Evolutionary conservation across 2,329 filamentous ascomycete genomes (phyloP), one percentile per base, ranked within the genome.

Genomic region (Penicillium janthinellum): DNA sequence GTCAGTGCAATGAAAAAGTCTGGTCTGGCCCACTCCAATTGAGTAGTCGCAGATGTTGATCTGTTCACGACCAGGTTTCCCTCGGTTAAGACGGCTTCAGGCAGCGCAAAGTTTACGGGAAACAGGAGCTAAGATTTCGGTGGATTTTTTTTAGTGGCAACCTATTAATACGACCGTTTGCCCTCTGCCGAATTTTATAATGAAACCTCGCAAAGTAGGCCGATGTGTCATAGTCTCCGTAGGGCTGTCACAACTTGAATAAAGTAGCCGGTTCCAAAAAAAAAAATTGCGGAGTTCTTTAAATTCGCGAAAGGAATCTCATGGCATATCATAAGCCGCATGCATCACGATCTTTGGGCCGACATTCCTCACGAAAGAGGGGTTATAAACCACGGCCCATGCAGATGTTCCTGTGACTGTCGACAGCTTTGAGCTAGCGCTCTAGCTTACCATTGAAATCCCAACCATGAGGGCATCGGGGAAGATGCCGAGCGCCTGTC

Each of bases 81-180:
- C 51, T 61, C 66, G 66, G 66, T 55, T 68, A 68, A 54, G 55
- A 69, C 64, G 66, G 67, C 64, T 67, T 37, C 54, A 14, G 25
- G 52, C 31, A 10, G 12, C 38, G 31, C 53, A 59, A 59, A 59
- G 22, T 57, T 59, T 63, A 48, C 55, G 45, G 50, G 47, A 57
- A 52, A 35, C 44, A 49, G 20, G 25, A 59, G 60, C 60, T 54
- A 64, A 60, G 45, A 61, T 50, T 47, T 42, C 17, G 42, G 44
- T 35, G 39, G 48, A 59, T 56, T 61, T 54, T 31, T 44, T 44
- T 38, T 42, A 39, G 60, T 64, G 61, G 64, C 59, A 59, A 62
- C 48, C 41, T 20, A 52, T 31, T 41, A 44, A 51, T 60, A 28
- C 28, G 14, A 50, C 51, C 11, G 28, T 39, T 28, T 38, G 22